Base-by-base conservation (phyloP, 2,329 filamentous ascomycete species). In the Intubia oerlemansii region DNA sequence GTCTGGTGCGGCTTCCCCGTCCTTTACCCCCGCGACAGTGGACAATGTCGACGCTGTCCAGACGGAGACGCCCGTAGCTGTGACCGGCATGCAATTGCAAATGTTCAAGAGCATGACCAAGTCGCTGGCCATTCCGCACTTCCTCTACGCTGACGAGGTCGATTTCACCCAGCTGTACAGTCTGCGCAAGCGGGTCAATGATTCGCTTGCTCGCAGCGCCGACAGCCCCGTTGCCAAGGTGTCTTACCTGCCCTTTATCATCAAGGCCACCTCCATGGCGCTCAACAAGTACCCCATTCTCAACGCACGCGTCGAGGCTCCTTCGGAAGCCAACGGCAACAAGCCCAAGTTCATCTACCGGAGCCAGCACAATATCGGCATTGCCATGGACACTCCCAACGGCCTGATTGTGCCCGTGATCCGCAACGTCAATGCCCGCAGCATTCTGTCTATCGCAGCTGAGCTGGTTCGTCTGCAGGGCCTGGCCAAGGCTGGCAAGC, bases 101-200 rank as follows among this genome's bases (percentile, higher is more conserved):
- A 98, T 98, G 88, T 95, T 92, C 69, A 93, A 90, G 56, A 66
- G 72, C 34, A 98, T 98, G 88, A 93, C 85, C 10, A 71, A 71
- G 33, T 93, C 85, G 3, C 63, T 98, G 37, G 67, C 53, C 28
- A 95, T 93, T 41, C 88, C 88, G 0, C 88, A 95, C 52, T 93
- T 98, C 53, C 67, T 95, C 35, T 98, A 91, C 54, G 76, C 81
- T 22, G 82, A 92, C 50, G 79, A 85, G 45, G 59, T 92, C 28
- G 77, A 90, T 53, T 74, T 93, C 48, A 73, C 76, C 24, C 58
- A 63, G 22, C 63, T 98, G 5, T 69, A 70, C 33, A 52, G 64
- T 27, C 61, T 93, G 29, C 78, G 88, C 26, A 57, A 59, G 36
- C 73, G 68, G 27, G 63, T 93, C 33, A 91, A 91, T 52, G 61